phyloP scores from a whole-genome alignment of 306 rosid species.

The Abrus pulchellus region DNA sequence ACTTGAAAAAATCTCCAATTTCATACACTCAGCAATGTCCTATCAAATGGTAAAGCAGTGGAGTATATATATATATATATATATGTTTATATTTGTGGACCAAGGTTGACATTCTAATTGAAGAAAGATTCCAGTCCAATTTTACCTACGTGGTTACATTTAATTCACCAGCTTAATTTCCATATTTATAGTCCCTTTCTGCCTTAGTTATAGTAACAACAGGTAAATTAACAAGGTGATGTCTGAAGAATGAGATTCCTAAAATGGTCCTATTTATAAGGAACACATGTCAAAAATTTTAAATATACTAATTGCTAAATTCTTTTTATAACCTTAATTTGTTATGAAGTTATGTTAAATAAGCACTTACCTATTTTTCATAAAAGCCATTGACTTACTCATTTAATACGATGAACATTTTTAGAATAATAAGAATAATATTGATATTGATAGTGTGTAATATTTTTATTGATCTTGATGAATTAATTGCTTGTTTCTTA shows the following conservation, averaged over 20 bases:
- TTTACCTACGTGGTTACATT: background rate
- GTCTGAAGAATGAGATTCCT: constrained; percentile 40
- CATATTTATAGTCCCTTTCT: background rate
- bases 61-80: background rate
- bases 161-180: constrained; percentile 31
- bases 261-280: background rate
- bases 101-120: constrained; percentile 13
- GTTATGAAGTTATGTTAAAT: no score
- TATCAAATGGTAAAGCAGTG: constrained; percentile 16
- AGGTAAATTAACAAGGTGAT: background rate
- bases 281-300: no score
- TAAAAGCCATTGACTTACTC: no score
- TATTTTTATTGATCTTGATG: no score
- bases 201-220: background rate
- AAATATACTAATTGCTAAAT: no score
- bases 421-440: no score
- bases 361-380: no score
- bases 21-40: constrained; percentile 21
- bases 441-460: no score
- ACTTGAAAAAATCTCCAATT: constrained; percentile 26
- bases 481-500: no score
- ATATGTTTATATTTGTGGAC: constrained; percentile 18
- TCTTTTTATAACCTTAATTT: no score
- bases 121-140: constrained; percentile 22
- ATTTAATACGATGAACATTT: no score